These are phyloP conservation scores for Alternaria arbusti DNA, from an alignment of 2,329 filamentous ascomycete genomes.

Conservation along the genomic window DNA sequence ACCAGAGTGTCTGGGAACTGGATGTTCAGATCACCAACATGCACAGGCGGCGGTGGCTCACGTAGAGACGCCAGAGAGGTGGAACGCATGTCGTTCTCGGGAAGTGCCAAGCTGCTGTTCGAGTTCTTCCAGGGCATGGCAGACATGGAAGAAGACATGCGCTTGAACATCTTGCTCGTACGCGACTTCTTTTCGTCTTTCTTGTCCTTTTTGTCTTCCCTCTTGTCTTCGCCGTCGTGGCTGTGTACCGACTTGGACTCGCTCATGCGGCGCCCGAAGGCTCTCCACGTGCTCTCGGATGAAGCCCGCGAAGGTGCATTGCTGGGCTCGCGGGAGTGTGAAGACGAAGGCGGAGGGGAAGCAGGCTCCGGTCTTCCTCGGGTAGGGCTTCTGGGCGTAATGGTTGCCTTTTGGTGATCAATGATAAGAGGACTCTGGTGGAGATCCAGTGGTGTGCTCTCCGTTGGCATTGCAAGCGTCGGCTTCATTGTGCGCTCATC, in stretches of 20 bases:
- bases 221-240: constrained; percentile 49
- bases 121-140: constrained; percentile 59
- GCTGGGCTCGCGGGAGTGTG: constrained; percentile 40
- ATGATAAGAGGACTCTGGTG: constrained; percentile 67
- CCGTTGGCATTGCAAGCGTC: constrained; percentile 52
- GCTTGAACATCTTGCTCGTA: constrained; percentile 68
- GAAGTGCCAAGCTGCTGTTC: constrained; percentile 45
- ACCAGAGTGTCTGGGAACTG: constrained; percentile 92
- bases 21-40: constrained; percentile 90
- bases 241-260: constrained; percentile 42
- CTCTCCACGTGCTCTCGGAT: constrained; percentile 49
- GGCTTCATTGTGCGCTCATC: constrained; percentile 56
- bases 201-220: constrained; percentile 55
- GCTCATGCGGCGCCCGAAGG: constrained; percentile 47
- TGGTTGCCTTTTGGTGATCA: constrained; percentile 61
- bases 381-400: constrained; percentile 33
- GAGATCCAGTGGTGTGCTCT: constrained; percentile 59
- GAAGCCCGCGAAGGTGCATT: constrained; percentile 44
- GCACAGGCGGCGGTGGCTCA: constrained; percentile 63
- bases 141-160: constrained; percentile 68
- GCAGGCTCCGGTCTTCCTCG: constrained; percentile 39
- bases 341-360: constrained; percentile 40
- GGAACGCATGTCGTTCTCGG: constrained; percentile 47
- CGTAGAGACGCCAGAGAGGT: constrained; percentile 38
- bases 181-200: constrained; percentile 63